Evolutionary conservation across 441 rosid genomes (phyloP).

Genomic region (Jatropha multifida): DNA sequence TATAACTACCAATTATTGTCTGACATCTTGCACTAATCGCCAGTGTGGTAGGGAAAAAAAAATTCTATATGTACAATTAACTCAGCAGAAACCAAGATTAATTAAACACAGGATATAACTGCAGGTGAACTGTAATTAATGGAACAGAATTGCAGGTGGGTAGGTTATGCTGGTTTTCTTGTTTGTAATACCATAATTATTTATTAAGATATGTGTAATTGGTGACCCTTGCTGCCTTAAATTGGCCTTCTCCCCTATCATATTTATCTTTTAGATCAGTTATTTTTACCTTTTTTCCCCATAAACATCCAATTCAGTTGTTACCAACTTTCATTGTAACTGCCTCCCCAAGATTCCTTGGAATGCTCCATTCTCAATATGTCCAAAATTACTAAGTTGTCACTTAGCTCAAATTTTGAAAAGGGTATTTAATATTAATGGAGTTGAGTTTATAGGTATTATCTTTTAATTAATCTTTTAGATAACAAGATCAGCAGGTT

Average conservation of each 20-base stretch:
- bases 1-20: not conserved
- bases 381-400: conserved; percentile 9
- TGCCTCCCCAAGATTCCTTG: conserved; percentile 17
- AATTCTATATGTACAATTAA: not conserved
- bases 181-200: not conserved
- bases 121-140: not conserved
- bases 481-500: conserved; percentile 8
- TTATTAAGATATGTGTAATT: not conserved
- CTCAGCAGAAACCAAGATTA: conserved; percentile 2
- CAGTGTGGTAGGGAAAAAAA: not conserved
- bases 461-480: not conserved
- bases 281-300: not conserved
- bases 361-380: not conserved
- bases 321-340: conserved; percentile 7
- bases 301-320: conserved; percentile 5
- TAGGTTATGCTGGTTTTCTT: not conserved
- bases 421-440: not conserved
- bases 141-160: not conserved
- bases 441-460: conserved; percentile 5
- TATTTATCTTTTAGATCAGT: not conserved
- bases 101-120: not conserved
- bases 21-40: not conserved
- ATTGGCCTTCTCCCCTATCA: not conserved
- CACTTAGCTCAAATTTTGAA: not conserved
- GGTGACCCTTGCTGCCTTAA: not conserved